These are phyloP conservation scores for Kazachstania taianensis DNA, from an alignment of 805 yeast genomes.

Conservation along the genomic window DNA sequence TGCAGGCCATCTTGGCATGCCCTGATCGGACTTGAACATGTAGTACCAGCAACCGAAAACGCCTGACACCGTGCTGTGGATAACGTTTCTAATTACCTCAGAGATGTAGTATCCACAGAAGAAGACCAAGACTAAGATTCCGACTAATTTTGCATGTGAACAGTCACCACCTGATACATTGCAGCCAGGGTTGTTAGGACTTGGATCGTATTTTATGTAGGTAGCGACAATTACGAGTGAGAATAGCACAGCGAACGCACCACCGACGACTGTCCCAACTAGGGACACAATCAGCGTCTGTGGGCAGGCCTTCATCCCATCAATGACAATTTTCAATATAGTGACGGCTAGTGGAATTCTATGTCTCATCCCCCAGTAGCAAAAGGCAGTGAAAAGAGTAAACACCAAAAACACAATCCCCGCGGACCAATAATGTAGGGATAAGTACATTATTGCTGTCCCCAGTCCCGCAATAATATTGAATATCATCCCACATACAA, in stretches of 20 bases:
- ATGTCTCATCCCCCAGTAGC: constrained; percentile 61
- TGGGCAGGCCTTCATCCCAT: constrained; percentile 65
- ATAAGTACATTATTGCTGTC: constrained; percentile 66
- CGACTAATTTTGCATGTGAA: constrained; percentile 52
- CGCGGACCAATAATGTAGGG: constrained; percentile 61
- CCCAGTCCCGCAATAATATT: constrained; percentile 64
- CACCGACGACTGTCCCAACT: constrained; percentile 48
- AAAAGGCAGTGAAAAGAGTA: constrained; percentile 52
- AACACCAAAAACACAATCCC: constrained; percentile 67
- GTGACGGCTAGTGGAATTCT: constrained; percentile 70
- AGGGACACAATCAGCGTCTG: constrained; percentile 53
- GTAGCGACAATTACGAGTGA: constrained; percentile 61
- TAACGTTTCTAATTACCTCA: constrained; percentile 70
- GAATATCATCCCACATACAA: constrained; percentile 54
- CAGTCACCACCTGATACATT: constrained; percentile 40
- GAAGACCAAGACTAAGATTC: constrained; percentile 59
- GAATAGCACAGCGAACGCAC: constrained; percentile 57
- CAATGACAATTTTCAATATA: constrained; percentile 60
- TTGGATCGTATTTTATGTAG: constrained; percentile 66
- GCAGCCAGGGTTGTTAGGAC: constrained; percentile 44
- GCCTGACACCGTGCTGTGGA: constrained; percentile 75
- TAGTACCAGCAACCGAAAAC: constrained; percentile 90
- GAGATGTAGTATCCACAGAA: constrained; percentile 78
- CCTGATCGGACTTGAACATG: constrained; percentile 61
- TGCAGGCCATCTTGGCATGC: constrained; percentile 72